These are phyloP conservation scores for Phaseolus lunatus DNA, from an alignment of 306 rosid species.

Conservation along the genomic window DNA sequence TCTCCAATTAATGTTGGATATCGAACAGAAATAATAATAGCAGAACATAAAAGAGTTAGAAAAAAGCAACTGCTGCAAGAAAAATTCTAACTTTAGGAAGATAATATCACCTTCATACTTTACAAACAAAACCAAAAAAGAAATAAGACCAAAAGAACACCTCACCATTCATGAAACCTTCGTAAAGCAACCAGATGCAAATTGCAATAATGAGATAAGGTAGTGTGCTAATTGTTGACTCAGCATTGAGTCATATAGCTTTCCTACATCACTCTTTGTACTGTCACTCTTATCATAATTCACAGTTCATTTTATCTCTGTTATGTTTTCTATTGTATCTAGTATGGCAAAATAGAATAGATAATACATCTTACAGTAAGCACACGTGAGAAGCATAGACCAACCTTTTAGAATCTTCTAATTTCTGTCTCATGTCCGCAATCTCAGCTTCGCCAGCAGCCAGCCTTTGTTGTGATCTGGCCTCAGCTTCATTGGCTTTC, in stretches of 20 bases:
- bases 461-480: constrained; percentile 85
- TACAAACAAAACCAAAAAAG: constrained; percentile 36
- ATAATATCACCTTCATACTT: constrained; percentile 1
- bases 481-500: constrained; percentile 96
- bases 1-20: no score
- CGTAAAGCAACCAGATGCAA: not conserved
- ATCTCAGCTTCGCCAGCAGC: constrained; percentile 98
- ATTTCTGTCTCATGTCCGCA: constrained; percentile 74
- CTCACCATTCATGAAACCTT: constrained; percentile 15
- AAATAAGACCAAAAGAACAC: constrained; percentile 11
- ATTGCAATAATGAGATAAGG: not conserved
- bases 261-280: no score
- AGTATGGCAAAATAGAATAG: not conserved
- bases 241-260: not conserved
- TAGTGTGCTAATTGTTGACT: not conserved
- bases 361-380: not conserved
- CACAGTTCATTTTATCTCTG: not conserved
- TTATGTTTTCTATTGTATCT: not conserved
- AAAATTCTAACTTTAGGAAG: not conserved
- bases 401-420: constrained; percentile 84
- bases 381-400: not conserved
- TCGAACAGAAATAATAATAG: not conserved
- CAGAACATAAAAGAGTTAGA: not conserved
- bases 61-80: constrained; percentile 1
- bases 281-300: not conserved